Evolutionary conservation across 441 rosid species (phyloP), one percentile per base, ranked within the genome.

Genomic region (Jatropha multifida): DNA sequence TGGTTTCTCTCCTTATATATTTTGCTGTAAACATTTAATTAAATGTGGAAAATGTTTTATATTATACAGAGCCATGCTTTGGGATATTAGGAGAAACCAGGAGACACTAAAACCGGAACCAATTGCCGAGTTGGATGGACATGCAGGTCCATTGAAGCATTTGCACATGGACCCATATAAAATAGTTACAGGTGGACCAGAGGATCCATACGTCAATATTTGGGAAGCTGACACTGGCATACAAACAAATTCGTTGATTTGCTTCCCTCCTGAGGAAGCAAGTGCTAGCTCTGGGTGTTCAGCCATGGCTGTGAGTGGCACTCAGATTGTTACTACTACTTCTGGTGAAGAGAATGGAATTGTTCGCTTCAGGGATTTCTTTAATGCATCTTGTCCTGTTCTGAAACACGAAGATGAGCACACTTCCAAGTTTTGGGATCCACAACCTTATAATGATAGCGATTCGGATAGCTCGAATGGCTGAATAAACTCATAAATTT

Each of bases 141-240:
- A 88, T 74, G 63, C 17, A 0, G 92, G 92, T 77, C 81, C 81
- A 0, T 84, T 91, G 71, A 74, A 78, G 15, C 80, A 68, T 44
- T 54, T 87, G 74, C 84, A 86, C 56, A 83, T 85, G 89, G 96
- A 89, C 82, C 82, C 81, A 37, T 83, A 85, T 80, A 91, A 88
- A 80, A 84, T 91, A 72, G 91, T 89, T 69, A 82, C 92, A 1
- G 88, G 88, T 68, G 85, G 86, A 48, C 82, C 52, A 2, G 65
- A 80, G n/a, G 89, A 87, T 81, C 32, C 5, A 40, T 15, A 27
- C 68, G 44, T 88, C 64, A 80, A 82, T 52, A 76, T 82, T 68
- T 91, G 96, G 96, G 91, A 89, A 65, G 72, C 86, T 20, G 85
- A 79, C 71, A 80, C 89, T n/a, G 90, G 90, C 27, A 58, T 17